Conservation (phyloP, 116 monocot species). For the Thalassia testudinum region DNA sequence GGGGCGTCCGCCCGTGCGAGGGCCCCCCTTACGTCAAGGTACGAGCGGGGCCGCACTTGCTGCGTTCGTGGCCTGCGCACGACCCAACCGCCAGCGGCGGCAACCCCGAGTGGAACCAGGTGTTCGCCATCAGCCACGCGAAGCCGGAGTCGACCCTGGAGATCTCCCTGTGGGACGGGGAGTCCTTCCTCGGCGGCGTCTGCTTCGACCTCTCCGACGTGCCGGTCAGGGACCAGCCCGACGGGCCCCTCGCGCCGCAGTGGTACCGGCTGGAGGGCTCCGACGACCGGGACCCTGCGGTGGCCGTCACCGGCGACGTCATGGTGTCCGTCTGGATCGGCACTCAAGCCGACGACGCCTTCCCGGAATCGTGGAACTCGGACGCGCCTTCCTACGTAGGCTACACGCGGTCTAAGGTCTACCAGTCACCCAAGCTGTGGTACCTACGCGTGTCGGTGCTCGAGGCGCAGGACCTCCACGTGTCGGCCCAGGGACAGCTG, state of each 20-base stretch:
- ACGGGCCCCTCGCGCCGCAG: constrained; percentile 92
- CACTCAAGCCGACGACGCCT: constrained; percentile 88
- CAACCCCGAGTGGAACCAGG: constrained; percentile 73
- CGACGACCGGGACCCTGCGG: constrained; percentile 18
- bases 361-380: constrained; percentile 75
- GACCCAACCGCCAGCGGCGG: constrained; percentile 15
- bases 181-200: constrained; percentile 72
- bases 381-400: constrained; percentile 59
- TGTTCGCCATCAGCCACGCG: constrained; percentile 54
- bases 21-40: constrained; percentile 66
- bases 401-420: constrained; percentile 81
- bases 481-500: constrained; percentile 13
- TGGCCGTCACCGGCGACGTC: constrained; percentile 44
- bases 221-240: constrained; percentile 72
- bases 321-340: constrained; percentile 96
- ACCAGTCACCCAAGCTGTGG: constrained; percentile 96
- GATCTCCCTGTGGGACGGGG: constrained; percentile 70
- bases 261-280: constrained; percentile 85
- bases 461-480: constrained; percentile 73
- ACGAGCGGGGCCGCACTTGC: constrained; percentile 24
- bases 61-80: constrained; percentile 30
- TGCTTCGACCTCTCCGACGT: constrained; percentile 93
- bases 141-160: constrained; percentile 62
- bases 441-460: constrained; percentile 71
- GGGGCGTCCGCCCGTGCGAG: constrained; percentile 40